Base-by-base conservation (phyloP, 1,284 basidiomycete species). In the Mixia osmundae region DNA sequence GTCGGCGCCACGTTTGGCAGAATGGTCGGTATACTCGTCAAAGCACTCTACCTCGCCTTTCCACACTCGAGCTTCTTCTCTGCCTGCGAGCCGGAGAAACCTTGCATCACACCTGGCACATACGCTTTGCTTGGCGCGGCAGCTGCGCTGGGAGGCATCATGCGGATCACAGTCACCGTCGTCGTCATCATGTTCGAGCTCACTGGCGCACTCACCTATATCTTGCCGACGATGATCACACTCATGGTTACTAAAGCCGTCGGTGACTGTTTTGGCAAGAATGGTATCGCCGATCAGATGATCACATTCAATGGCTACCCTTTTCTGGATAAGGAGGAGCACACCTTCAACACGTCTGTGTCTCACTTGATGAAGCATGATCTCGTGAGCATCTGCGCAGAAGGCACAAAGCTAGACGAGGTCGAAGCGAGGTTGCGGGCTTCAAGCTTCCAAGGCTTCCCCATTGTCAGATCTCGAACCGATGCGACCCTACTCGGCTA, bases 161-260 rank as follows among this genome's bases (percentile, higher is more conserved):
- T 94, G 64, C 68, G 87, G 44, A 80, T 95, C 44, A 97, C 91
- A 0, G 82, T 97, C 16, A 83, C 87, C 0, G 85, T 99, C 2
- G 91, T 95, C 2, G 91, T 97, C 37, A 94, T 99, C 58, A 97
- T 97, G 87, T 95, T 95, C 55, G 91, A 99, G 54, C 65, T 99
- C n/a, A 99, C 91, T 2, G 91, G 91, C 7, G 89, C 91, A 1
- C 58, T 97, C 48, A 95, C 85, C 9, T 97, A 99, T 56, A 91
- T 97, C 47, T 60, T 99, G 20, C 91, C 91, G 0, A 91, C 85
- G 3, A 99, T 99, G 91, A 87, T 99, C 49, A 85, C 94, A 0
- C 65, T 95, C 18, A 62, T 95, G 25, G 85, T 91, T 24, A 94
- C 91, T 11, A 97, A 95, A 58, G 82, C 83, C 5, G 85, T 97